These are phyloP conservation scores for Globisporangium sylvaticum DNA, from an alignment of 352 stramenopile species.

Conservation along the genomic window DNA sequence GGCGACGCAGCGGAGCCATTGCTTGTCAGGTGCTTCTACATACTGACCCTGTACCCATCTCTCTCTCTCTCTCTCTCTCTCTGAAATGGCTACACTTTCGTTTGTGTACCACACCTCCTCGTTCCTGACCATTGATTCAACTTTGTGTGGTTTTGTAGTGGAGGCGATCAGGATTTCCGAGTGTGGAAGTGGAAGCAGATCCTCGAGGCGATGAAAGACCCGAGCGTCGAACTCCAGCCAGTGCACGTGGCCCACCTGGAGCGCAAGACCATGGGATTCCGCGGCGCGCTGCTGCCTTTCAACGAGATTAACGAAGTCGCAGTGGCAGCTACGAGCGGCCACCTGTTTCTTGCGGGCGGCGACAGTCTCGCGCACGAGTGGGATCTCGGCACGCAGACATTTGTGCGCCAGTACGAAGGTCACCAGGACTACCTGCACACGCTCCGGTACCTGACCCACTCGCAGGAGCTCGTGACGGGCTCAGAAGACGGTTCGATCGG, in stretches of 20 bases:
- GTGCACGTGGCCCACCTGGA: conserved; percentile 50
- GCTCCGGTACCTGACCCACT: conserved; percentile 57
- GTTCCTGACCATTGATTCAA: not conserved
- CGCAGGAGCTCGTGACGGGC: conserved; percentile 64
- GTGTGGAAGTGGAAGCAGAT: conserved; percentile 77
- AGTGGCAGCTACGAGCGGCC: conserved; percentile 19
- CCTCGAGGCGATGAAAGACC: conserved; percentile 30
- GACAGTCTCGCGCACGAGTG: conserved; percentile 62
- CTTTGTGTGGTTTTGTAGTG: conserved; percentile 23
- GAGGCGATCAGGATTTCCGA: conserved; percentile 73
- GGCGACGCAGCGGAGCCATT: conserved; percentile 47
- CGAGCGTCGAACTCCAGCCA: conserved; percentile 24
- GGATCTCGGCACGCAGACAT: conserved; percentile 46
- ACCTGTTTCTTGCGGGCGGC: conserved; percentile 60
- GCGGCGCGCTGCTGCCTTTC: conserved; percentile 50
- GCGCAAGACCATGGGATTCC: conserved; percentile 51
- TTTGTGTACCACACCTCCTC: not conserved
- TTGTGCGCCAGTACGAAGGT: conserved; percentile 48
- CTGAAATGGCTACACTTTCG: not conserved
- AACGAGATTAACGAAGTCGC: conserved; percentile 69
- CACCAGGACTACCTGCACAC: conserved; percentile 68
- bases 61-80: too few species aligned
- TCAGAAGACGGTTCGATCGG: conserved; percentile 71
- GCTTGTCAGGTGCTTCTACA: conserved; percentile 61
- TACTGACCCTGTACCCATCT: conserved; percentile 1